Conservation (phyloP, 192 early-diverging fungal genomes). For the Dimargaris cristalligena region DNA sequence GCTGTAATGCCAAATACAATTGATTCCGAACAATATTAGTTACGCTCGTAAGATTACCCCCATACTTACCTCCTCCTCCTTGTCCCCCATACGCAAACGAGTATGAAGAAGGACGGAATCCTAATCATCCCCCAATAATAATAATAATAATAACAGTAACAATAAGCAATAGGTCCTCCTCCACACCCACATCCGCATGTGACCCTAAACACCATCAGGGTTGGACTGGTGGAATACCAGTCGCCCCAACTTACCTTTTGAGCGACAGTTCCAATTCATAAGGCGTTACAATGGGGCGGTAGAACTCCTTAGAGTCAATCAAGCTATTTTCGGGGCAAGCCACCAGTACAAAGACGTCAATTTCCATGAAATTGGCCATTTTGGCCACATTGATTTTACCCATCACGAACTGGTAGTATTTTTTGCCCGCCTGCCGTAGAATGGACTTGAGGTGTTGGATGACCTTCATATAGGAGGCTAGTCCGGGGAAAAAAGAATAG, state of each 20-base stretch:
- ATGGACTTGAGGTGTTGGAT: conserved; percentile 64
- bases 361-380: conserved; percentile 93
- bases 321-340: conserved; percentile 91
- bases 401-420: conserved; percentile 74
- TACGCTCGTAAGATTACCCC: too few species aligned
- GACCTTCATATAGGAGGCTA: conserved; percentile 68
- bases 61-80: too few species aligned
- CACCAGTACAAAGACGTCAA: conserved; percentile 79
- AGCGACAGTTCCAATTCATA: conserved; percentile 81
- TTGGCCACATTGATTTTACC: conserved; percentile 93
- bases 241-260: conserved; percentile 18
- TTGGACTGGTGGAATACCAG: conserved; percentile 2
- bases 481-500: too few species aligned
- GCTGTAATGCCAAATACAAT: too few species aligned
- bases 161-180: too few species aligned
- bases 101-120: too few species aligned
- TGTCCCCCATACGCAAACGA: too few species aligned
- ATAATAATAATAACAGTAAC: too few species aligned
- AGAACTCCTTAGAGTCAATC: conserved; percentile 80
- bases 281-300: conserved; percentile 83
- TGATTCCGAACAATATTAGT: too few species aligned
- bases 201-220: background rate
- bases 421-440: conserved; percentile 52
- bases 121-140: too few species aligned
- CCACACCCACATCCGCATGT: too few species aligned